These are phyloP conservation scores for Boletus sensibilis DNA, from an alignment of 768 basidiomycete genomes.

Conservation along the genomic window DNA sequence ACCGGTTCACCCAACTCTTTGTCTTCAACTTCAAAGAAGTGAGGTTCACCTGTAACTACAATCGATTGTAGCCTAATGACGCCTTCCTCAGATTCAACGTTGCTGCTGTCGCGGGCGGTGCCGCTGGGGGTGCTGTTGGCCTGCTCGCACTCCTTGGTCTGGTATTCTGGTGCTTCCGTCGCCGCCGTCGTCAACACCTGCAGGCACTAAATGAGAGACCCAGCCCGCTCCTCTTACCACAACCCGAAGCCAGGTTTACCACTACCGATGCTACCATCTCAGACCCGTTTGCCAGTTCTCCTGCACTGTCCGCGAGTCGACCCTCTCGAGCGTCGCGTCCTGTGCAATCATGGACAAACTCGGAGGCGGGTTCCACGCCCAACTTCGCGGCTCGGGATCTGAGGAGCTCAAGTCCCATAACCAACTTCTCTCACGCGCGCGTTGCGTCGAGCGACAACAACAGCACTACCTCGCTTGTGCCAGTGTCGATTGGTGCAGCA, in stretches of 20 bases:
- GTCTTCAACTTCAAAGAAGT: constrained; percentile 13
- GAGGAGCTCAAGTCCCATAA: background rate
- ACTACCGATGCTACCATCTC: background rate
- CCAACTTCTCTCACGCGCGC: background rate
- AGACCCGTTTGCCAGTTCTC: constrained; percentile 9
- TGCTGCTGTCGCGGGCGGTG: constrained; percentile 17
- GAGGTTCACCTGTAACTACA: background rate
- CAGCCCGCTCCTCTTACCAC: constrained; percentile 6
- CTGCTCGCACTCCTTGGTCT: constrained; percentile 17
- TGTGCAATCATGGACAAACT: constrained; percentile 9
- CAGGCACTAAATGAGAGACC: constrained; percentile 2
- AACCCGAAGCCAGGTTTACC: constrained; percentile 6
- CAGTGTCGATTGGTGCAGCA: background rate
- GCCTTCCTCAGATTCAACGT: constrained; percentile 10
- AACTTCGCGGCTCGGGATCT: background rate
- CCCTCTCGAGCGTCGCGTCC: constrained; percentile 1
- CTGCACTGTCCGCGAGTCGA: background rate
- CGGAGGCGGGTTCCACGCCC: background rate
- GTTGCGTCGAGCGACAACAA: constrained; percentile 1
- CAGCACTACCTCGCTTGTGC: constrained; percentile 1
- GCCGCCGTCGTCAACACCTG: constrained; percentile 8
- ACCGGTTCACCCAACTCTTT: background rate
- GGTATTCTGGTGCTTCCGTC: constrained; percentile 10
- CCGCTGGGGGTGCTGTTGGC: constrained; percentile 17
- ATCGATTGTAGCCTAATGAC: background rate